Evolutionary conservation across 305 asterid genomes (phyloP), one percentile per base, ranked within the genome.

Genomic region (Solanum aculeatissimum): DNA sequence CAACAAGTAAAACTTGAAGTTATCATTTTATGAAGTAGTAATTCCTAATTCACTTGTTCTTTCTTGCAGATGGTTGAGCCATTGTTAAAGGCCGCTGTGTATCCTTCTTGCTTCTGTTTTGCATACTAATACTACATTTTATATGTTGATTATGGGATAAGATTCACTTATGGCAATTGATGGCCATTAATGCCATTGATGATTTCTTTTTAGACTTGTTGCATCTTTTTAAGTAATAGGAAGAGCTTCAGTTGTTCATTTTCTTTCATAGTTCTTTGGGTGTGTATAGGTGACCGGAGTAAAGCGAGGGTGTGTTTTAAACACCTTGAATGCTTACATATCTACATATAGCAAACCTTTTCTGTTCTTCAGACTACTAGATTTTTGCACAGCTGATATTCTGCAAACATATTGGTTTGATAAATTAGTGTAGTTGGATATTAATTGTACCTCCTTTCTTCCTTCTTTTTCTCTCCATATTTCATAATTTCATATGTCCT

Each of bases 41-140:
- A 47, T 87, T 58, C 69, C 15, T 78, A 78, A 74, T 54, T 85
- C 57, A 75, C 82, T 86, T 49, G 13, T 86, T 82, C 13, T 70
- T 68, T 87, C 65, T 87, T 88, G 89, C 94, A 97, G 98, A 95
- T 97, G 93, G 92, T 91, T 38, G 99, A 97, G 83, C 97, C 99
- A 49, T 84, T 97, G 87, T 85, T 97, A 86, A 95, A 88, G 93
- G 97, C 97, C 70, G 97, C 98, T 83, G 89, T 83, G 84, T 93
- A 78, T 78, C 83, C 83, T 78, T 78, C 66, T 78, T 7, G 29
- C 2, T 9, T 16, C 45, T 51, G 11, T 16, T 27, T 3, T 53
- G 29, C 66, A 11, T 32, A 9, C 12, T 78, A 32, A 19, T 32
- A 19, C 49, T 11, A 9, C 49, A 11, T 78, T 51, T 53, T 14